phyloP scores from a whole-genome alignment of 1,284 basidiomycete genomes.

The Nidula niveotomentosa region DNA sequence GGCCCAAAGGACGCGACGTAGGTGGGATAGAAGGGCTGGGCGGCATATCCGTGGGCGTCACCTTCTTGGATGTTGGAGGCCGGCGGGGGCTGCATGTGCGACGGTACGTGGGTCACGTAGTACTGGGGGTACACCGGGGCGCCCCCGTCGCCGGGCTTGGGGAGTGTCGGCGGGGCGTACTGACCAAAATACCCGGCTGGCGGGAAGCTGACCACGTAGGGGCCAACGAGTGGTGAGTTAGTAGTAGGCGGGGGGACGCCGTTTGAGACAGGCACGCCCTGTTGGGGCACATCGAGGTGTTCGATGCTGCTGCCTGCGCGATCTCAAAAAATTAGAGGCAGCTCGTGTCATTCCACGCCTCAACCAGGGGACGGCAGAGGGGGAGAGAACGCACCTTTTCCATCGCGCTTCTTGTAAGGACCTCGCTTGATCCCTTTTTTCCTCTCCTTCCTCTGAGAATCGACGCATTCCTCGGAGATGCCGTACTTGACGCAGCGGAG shows the following conservation, averaged over 20 bases:
- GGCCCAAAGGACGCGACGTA: slow-evolving; percentile 10
- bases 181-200: slow-evolving; percentile 34
- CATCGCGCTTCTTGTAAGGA: slow-evolving; percentile 92
- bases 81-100: neutral
- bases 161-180: slow-evolving; percentile 43
- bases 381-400: slow-evolving; percentile 10
- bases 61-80: neutral
- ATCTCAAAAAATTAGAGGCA: neutral
- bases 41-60: slow-evolving; percentile 34
- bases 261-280: slow-evolving; percentile 40
- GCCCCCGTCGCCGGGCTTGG: slow-evolving; percentile 47
- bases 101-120: slow-evolving; percentile 9
- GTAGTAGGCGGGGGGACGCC: slow-evolving; percentile 13
- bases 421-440: slow-evolving; percentile 86
- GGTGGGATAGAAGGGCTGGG: slow-evolving; percentile 45
- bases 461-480: slow-evolving; percentile 75
- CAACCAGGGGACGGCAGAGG: too few species aligned
- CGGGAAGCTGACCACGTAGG: slow-evolving; percentile 30
- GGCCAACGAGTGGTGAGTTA: neutral
- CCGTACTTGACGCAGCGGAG: slow-evolving; percentile 87
- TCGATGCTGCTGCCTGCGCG: slow-evolving; percentile 46
- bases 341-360: too few species aligned
- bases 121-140: slow-evolving; percentile 34
- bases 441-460: slow-evolving; percentile 82
- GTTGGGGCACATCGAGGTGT: slow-evolving; percentile 43